Conservation (phyloP, 2,329 filamentous ascomycete genomes). For the Colletotrichum scovillei region DNA sequence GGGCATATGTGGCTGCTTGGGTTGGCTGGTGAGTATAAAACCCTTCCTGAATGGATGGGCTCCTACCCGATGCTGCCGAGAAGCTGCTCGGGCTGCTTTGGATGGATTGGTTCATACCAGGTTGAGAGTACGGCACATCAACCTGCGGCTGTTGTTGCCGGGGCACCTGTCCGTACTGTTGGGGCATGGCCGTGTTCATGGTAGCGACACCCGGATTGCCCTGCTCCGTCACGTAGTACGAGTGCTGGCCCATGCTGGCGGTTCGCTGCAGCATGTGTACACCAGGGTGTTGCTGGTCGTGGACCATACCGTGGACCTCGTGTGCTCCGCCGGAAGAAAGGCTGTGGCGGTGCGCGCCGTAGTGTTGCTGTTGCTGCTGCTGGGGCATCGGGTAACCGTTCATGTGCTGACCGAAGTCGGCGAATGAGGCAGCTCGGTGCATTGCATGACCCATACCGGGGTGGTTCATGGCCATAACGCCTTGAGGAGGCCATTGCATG, state of each 20-base stretch:
- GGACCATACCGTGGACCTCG: constrained; percentile 57
- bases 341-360: constrained; percentile 57
- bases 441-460: constrained; percentile 50
- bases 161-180: constrained; percentile 62
- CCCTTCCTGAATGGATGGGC: constrained; percentile 63
- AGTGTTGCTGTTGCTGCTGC: constrained; percentile 45
- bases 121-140: constrained; percentile 62
- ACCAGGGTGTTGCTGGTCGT: constrained; percentile 54
- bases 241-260: constrained; percentile 57
- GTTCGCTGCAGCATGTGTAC: constrained; percentile 60
- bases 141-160: constrained; percentile 52
- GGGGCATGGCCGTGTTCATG: constrained; percentile 65
- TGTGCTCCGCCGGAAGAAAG: constrained; percentile 53
- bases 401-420: constrained; percentile 65
- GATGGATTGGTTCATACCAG: constrained; percentile 61
- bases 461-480: constrained; percentile 52
- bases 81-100: constrained; percentile 70
- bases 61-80: constrained; percentile 65
- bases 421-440: constrained; percentile 66
- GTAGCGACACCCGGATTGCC: constrained; percentile 71
- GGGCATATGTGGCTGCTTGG: constrained; percentile 59
- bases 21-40: constrained; percentile 68
- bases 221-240: constrained; percentile 70
- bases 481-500: constrained; percentile 63
- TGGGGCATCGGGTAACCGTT: constrained; percentile 56